Evolutionary conservation across 2,329 filamentous ascomycete genomes (phyloP).

Genomic region (Paracamarosporium sp.): DNA sequence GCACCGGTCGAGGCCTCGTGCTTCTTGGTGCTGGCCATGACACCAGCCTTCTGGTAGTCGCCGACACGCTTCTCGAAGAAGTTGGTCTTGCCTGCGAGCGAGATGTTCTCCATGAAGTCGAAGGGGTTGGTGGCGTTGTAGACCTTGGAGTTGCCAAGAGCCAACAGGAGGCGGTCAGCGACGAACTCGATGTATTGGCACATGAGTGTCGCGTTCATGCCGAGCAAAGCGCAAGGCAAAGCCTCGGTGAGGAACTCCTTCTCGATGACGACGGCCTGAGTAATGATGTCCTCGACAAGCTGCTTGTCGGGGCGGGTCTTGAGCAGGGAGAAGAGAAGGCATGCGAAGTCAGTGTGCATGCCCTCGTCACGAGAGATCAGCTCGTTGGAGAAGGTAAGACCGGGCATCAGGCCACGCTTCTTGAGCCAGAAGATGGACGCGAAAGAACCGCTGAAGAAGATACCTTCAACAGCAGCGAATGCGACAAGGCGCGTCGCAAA

Average conservation of each 20-base stretch:
- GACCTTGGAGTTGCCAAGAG: constrained; percentile 91
- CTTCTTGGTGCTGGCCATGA: constrained; percentile 92
- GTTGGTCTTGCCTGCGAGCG: constrained; percentile 98
- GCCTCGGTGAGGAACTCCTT: constrained; percentile 98
- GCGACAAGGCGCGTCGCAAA: constrained; percentile 96
- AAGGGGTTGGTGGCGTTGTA: constrained; percentile 96
- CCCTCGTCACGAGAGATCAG: constrained; percentile 99
- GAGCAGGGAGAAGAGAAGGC: constrained; percentile 95
- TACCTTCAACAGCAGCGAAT: constrained; percentile 97
- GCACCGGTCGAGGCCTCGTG: constrained; percentile 53
- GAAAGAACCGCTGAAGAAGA: constrained; percentile 99
- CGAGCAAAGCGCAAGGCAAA: constrained; percentile 87
- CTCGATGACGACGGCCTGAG: constrained; percentile 92
- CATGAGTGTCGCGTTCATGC: constrained; percentile 98
- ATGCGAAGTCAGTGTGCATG: constrained; percentile 99
- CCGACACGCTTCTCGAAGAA: constrained; percentile 99
- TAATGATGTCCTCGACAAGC: constrained; percentile 85
- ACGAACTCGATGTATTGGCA: constrained; percentile 99
- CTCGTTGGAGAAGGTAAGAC: constrained; percentile 99
- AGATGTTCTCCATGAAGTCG: constrained; percentile 99
- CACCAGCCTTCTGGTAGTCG: constrained; percentile 99
- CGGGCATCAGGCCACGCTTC: constrained; percentile 99
- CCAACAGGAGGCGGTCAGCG: constrained; percentile 89
- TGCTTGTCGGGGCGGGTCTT: constrained; percentile 87
- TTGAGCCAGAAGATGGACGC: constrained; percentile 99